These are phyloP conservation scores for Tephrocybe sp. DNA, from an alignment of 768 basidiomycete genomes.

Conservation along the genomic window DNA sequence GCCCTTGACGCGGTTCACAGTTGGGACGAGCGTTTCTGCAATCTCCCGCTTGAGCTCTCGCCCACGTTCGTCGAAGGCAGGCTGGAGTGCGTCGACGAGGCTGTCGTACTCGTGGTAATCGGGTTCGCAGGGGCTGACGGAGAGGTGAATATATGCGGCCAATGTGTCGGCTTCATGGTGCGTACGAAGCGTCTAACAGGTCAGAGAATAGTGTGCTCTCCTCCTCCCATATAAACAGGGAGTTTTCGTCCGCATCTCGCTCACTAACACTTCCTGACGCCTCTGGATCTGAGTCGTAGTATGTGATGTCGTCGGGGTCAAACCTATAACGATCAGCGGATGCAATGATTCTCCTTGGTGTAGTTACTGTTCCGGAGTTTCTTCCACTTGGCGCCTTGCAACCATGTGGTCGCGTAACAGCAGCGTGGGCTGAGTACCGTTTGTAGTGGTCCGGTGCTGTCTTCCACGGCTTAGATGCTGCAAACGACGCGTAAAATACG, in stretches of 20 bases:
- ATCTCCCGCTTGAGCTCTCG: conserved; percentile 39
- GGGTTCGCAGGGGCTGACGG: conserved; percentile 23
- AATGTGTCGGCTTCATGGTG: conserved; percentile 1
- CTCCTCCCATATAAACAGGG: conserved; percentile 49
- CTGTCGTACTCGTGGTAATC: conserved; percentile 32
- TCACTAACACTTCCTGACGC: conserved; percentile 5
- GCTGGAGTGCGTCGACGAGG: conserved; percentile 41
- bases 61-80: conserved; percentile 39
- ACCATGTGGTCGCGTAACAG: not conserved
- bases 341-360: not conserved
- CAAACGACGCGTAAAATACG: conserved; percentile 3
- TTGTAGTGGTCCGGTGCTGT: not conserved
- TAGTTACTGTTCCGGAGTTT: conserved; percentile 1
- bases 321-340: conserved; percentile 6
- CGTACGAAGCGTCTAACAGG: conserved; percentile 44
- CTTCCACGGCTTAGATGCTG: conserved; percentile 9
- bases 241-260: conserved; percentile 27
- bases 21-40: conserved; percentile 41
- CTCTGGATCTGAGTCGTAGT: conserved; percentile 10
- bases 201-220: conserved; percentile 52
- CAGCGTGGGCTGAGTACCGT: not conserved
- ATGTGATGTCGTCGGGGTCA: conserved; percentile 18
- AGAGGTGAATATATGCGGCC: conserved; percentile 12
- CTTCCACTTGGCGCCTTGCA: not conserved
- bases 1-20: conserved; percentile 47